Conservation (phyloP, 2,329 filamentous ascomycete species). For the Capronia epimyces region DNA sequence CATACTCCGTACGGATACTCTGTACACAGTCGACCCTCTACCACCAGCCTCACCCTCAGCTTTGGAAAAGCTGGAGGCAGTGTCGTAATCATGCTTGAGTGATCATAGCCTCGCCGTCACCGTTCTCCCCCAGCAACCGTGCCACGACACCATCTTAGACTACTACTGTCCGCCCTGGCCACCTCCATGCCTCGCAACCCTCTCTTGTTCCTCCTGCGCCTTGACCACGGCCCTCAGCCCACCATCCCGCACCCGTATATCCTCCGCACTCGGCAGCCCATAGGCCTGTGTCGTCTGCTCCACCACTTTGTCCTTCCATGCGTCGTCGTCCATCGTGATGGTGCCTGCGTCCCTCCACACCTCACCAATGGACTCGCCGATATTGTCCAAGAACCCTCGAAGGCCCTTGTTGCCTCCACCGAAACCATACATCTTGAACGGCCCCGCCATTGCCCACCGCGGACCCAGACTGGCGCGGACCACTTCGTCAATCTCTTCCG, state of each 20-base stretch:
- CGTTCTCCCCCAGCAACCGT: no score
- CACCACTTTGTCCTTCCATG: slow-evolving; percentile 18
- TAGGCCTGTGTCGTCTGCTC: slow-evolving; percentile 19
- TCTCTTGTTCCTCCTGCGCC: slow-evolving; percentile 8
- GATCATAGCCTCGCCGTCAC: no score
- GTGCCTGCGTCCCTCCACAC: slow-evolving; percentile 50
- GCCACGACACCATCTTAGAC: no score
- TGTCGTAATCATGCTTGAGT: no score
- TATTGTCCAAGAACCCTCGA: slow-evolving; percentile 50
- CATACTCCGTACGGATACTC: no score
- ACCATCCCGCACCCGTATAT: slow-evolving; percentile 14
- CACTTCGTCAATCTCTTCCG: slow-evolving; percentile 50
- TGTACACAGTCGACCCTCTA: no score
- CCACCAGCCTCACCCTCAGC: no score
- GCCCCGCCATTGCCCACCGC: slow-evolving; percentile 51
- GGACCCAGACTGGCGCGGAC: slow-evolving; percentile 50
- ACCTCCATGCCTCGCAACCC: background rate
- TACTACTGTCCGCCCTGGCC: background rate
- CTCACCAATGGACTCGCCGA: slow-evolving; percentile 51
- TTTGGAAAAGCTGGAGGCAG: no score
- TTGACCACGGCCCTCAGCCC: slow-evolving; percentile 14
- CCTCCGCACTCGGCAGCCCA: slow-evolving; percentile 13
- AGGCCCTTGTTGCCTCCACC: slow-evolving; percentile 53
- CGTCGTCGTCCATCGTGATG: background rate
- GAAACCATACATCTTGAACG: slow-evolving; percentile 56